Evolutionary conservation across 768 basidiomycete genomes (phyloP).

Genomic region (Lactarius hengduanensis): DNA sequence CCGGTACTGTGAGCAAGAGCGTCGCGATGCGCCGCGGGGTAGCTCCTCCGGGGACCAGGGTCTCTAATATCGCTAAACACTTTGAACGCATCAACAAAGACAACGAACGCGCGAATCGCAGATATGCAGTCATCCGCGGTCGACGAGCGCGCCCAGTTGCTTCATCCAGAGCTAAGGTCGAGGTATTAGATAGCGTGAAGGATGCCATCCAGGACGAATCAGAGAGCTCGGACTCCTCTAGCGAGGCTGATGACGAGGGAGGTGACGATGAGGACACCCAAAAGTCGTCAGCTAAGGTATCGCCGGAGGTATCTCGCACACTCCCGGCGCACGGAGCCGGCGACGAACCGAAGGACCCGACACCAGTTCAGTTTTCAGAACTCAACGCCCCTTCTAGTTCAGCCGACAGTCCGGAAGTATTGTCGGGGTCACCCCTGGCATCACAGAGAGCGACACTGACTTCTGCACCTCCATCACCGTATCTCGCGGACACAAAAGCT

Average conservation of each 20-base stretch:
- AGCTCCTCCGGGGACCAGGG: slow-evolving; percentile 58
- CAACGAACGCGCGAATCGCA: slow-evolving; percentile 67
- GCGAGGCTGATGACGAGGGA: slow-evolving; percentile 67
- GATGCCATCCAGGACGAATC: slow-evolving; percentile 88
- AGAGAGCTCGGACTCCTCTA: slow-evolving; percentile 64
- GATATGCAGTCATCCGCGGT: slow-evolving; percentile 84
- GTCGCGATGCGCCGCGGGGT: slow-evolving; percentile 54
- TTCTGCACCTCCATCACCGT: slow-evolving; percentile 59
- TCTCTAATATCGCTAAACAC: slow-evolving; percentile 85
- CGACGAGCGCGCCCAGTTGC: slow-evolving; percentile 88
- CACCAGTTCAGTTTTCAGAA: slow-evolving; percentile 7
- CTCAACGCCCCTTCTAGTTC: neutral
- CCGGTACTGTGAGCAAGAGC: slow-evolving; percentile 44
- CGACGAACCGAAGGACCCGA: slow-evolving; percentile 6
- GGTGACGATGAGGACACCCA: slow-evolving; percentile 53
- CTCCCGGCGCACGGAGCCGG: slow-evolving; percentile 9
- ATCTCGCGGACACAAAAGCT: slow-evolving; percentile 22
- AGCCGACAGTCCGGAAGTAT: slow-evolving; percentile 11
- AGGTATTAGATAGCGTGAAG: slow-evolving; percentile 84
- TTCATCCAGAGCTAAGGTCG: slow-evolving; percentile 82
- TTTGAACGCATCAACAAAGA: slow-evolving; percentile 84
- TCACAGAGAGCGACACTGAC: slow-evolving; percentile 31
- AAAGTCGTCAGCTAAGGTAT: slow-evolving; percentile 35
- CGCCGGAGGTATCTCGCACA: slow-evolving; percentile 29
- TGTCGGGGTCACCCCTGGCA: slow-evolving; percentile 1